phyloP scores from a whole-genome alignment of 345 rosid species.

The Barbarea vulgaris region DNA sequence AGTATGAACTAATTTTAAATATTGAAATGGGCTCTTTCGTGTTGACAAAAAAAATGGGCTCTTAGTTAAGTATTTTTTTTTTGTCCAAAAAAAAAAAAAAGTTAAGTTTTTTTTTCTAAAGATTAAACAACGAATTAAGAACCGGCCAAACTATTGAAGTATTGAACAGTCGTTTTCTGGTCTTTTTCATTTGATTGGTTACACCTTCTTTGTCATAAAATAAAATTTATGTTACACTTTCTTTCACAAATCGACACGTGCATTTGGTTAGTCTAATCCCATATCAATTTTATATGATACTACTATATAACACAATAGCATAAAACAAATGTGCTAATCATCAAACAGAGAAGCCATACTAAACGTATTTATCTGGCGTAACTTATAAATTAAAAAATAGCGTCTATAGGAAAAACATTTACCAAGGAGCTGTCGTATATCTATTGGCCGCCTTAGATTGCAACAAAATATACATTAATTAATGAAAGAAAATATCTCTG shows the following conservation, averaged over 20 bases:
- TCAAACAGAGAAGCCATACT: slow-evolving; percentile 7
- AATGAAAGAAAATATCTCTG: too few species aligned
- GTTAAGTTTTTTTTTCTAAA: background rate
- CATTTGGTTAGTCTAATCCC: slow-evolving; percentile 21
- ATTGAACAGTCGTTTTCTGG: slow-evolving; percentile 38
- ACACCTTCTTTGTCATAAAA: slow-evolving; percentile 23
- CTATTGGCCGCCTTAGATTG: slow-evolving; percentile 10
- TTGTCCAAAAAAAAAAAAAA: too few species aligned
- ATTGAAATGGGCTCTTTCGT: slow-evolving; percentile 23
- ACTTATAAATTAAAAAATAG: background rate
- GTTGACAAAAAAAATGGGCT: slow-evolving; percentile 22
- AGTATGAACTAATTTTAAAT: background rate
- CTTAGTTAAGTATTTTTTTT: background rate
- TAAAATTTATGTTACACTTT: slow-evolving; percentile 14
- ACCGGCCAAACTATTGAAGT: slow-evolving; percentile 42
- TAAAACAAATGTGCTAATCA: slow-evolving; percentile 10
- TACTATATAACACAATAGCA: background rate
- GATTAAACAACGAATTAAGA: slow-evolving; percentile 35
- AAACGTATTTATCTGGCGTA: slow-evolving; percentile 13
- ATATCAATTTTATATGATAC: background rate
- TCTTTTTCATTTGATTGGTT: slow-evolving; percentile 41
- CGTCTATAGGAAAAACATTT: background rate
- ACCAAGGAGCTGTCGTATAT: background rate
- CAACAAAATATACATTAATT: too few species aligned
- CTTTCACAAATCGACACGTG: slow-evolving; percentile 34